Evolutionary conservation across 1,284 basidiomycete species (phyloP).

Genomic region (Boletellus sp.): DNA sequence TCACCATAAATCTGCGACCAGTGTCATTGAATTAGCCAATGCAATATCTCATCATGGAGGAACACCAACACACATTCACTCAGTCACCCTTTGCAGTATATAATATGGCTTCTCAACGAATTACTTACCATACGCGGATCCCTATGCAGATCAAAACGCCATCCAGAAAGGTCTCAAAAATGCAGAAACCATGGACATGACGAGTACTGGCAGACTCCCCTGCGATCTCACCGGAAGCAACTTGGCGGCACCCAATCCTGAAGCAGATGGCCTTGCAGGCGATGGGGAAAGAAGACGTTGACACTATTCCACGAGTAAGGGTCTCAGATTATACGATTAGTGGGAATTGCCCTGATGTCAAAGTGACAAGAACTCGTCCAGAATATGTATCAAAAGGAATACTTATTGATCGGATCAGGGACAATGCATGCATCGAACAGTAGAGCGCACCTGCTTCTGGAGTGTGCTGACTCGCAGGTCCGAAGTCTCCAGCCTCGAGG

Average conservation of each 20-base stretch:
- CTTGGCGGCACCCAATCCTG: too few relatives aligned
- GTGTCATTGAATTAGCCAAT: slow-evolving; percentile 59
- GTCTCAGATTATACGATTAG: slow-evolving; percentile 56
- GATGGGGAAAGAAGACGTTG: too few relatives aligned
- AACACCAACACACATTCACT: neutral
- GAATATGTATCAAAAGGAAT: slow-evolving; percentile 16
- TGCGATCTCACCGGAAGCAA: too few relatives aligned
- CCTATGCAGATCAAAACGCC: slow-evolving; percentile 65
- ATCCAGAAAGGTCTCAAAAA: slow-evolving; percentile 58
- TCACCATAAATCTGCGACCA: slow-evolving; percentile 55
- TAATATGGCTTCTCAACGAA: neutral
- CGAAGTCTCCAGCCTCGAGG: neutral
- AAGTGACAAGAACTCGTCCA: slow-evolving; percentile 46
- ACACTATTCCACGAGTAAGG: slow-evolving; percentile 72
- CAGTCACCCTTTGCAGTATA: neutral
- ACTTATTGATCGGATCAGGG: neutral
- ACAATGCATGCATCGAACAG: slow-evolving; percentile 61
- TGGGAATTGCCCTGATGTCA: slow-evolving; percentile 44
- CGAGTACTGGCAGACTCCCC: too few relatives aligned
- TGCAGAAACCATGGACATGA: too few relatives aligned
- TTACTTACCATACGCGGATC: slow-evolving; percentile 61
- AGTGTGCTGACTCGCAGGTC: neutral
- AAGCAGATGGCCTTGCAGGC: slow-evolving; percentile 55
- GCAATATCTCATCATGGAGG: slow-evolving; percentile 33
- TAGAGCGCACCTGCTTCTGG: slow-evolving; percentile 53